phyloP scores from a whole-genome alignment of 306 rosid species.

The Erythrophleum fordii region DNA sequence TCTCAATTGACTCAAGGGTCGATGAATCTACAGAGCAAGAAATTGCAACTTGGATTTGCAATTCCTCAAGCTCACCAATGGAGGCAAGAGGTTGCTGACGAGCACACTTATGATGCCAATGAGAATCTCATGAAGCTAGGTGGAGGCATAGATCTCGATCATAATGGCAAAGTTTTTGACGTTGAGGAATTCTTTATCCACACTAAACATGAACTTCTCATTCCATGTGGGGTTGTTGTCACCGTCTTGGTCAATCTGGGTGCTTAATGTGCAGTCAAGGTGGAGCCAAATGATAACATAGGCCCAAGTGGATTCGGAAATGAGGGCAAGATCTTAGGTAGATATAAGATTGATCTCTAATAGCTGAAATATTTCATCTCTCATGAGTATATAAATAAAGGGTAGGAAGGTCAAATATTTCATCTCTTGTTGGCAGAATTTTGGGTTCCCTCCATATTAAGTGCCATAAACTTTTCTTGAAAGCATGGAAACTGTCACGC shows the following conservation, averaged over 20 bases:
- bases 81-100: constrained; percentile 49
- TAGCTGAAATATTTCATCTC: constrained; percentile 47
- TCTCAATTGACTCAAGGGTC: constrained; percentile 70
- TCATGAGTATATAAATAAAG: too few relatives aligned
- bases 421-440: too few relatives aligned
- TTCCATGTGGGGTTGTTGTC: constrained; percentile 72
- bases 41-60: constrained; percentile 51
- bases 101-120: constrained; percentile 60
- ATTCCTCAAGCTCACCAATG: constrained; percentile 15
- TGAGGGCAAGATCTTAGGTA: constrained; percentile 56
- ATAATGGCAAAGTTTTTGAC: constrained; percentile 46
- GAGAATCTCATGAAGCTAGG: constrained; percentile 53
- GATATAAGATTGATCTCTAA: constrained; percentile 71
- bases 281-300: constrained; percentile 78
- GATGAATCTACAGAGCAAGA: constrained; percentile 62
- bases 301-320: constrained; percentile 52
- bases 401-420: too few relatives aligned
- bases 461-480: too few relatives aligned
- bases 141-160: constrained; percentile 57
- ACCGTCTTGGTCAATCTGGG: constrained; percentile 57
- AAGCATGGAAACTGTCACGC: too few relatives aligned
- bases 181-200: constrained; percentile 51
- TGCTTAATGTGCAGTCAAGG: constrained; percentile 56
- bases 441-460: too few relatives aligned
- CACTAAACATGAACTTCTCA: constrained; percentile 73